These are phyloP conservation scores for Amanita fuliginea DNA, from an alignment of 768 basidiomycete species.

Conservation along the genomic window DNA sequence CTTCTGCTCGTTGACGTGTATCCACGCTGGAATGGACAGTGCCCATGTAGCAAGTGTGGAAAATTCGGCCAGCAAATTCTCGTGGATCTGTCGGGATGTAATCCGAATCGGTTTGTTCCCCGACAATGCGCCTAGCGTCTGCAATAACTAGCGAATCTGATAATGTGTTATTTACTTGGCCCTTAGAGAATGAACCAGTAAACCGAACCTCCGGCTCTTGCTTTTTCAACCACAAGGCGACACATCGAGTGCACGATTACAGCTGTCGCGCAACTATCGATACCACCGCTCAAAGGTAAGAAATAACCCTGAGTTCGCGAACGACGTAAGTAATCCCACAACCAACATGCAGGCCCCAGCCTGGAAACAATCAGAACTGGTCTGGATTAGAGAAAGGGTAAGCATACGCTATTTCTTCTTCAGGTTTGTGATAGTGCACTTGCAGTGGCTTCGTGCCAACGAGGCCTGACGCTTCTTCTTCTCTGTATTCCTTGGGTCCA, in stretches of 20 bases:
- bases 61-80: conserved; percentile 79
- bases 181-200: background rate
- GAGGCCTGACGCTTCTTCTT: conserved; percentile 34
- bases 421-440: conserved; percentile 72
- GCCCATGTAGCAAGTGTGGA: conserved; percentile 99
- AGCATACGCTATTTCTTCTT: conserved; percentile 96
- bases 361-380: conserved; percentile 25
- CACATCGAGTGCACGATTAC: conserved; percentile 97
- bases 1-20: conserved; percentile 78
- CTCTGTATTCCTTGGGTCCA: conserved; percentile 52
- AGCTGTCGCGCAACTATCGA: conserved; percentile 96
- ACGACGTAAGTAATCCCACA: conserved; percentile 98
- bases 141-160: conserved; percentile 76
- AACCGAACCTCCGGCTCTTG: conserved; percentile 53
- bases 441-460: conserved; percentile 26
- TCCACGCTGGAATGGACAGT: conserved; percentile 91
- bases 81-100: conserved; percentile 82
- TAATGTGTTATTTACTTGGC: background rate
- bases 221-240: conserved; percentile 75
- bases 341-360: conserved; percentile 95
- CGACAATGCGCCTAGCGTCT: conserved; percentile 83
- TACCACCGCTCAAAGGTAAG: conserved; percentile 89
- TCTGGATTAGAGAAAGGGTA: background rate
- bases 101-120: conserved; percentile 68
- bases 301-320: conserved; percentile 94